Evolutionary conservation across 371 early-diverging fungal species (phyloP).

Genomic region (Batkoa obscura): DNA sequence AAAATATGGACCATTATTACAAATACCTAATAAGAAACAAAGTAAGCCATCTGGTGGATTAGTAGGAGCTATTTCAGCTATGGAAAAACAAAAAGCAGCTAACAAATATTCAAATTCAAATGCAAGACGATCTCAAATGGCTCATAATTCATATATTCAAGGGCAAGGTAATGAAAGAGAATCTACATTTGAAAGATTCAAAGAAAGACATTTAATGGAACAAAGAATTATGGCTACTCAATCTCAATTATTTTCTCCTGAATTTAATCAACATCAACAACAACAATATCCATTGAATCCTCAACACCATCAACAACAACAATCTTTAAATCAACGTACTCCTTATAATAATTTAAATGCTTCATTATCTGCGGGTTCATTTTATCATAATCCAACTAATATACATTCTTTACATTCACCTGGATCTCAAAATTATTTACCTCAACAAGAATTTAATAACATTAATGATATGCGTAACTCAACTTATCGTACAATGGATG

Average conservation of each 20-base stretch:
- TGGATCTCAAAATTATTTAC: not conserved
- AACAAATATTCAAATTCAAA: constrained; percentile 7
- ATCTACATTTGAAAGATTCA: constrained; percentile 8
- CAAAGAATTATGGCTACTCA: constrained; percentile 8
- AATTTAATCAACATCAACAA: not conserved
- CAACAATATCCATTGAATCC: not conserved
- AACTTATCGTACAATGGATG: no score
- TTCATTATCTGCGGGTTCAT: constrained; percentile 1
- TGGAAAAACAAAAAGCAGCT: constrained; percentile 8
- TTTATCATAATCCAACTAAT: not conserved
- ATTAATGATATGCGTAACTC: no score
- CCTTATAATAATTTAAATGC: not conserved
- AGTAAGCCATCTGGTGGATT: constrained; percentile 8
- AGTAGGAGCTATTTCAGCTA: constrained; percentile 13
- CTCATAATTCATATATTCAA: not conserved
- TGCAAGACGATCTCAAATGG: not conserved
- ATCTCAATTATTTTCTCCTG: not conserved
- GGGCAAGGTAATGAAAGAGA: constrained; percentile 4
- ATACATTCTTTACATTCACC: not conserved
- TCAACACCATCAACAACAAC: not conserved
- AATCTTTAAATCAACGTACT: not conserved
- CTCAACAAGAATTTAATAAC: not conserved
- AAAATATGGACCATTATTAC: constrained; percentile 9
- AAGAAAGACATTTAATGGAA: constrained; percentile 9
- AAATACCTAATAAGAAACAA: constrained; percentile 8